Percentiles rank a stretch among this genome's conserved stretches.
Conservation (phyloP, 805 yeast species). For the Danielia oregonensis region DNA sequence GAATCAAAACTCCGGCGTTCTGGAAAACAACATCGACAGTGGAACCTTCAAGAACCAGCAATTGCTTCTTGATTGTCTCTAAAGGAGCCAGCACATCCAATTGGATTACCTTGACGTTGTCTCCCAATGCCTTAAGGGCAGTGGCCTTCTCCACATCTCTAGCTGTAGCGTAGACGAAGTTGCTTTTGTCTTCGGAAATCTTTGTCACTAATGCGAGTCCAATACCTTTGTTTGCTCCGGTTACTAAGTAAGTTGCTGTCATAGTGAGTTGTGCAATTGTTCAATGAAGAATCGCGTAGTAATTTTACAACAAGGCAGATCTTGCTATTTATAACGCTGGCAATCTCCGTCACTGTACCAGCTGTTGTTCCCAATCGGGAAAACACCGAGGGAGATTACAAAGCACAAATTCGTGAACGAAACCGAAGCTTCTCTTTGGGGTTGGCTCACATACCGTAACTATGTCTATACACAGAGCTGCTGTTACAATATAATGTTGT, state of each 20-base stretch:
- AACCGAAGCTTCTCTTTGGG: too few relatives aligned
- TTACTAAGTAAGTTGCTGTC: constrained; percentile 31
- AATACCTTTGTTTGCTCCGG: constrained; percentile 44
- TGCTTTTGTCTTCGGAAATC: constrained; percentile 17
- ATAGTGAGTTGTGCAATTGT: too few relatives aligned
- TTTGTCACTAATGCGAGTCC: constrained; percentile 31
- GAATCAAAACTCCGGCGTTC: constrained; percentile 18
- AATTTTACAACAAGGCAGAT: too few relatives aligned
- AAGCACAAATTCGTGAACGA: too few relatives aligned
- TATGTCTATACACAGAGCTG: too few relatives aligned
- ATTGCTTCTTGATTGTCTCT: not conserved
- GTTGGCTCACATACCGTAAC: too few relatives aligned
- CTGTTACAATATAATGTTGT: too few relatives aligned
- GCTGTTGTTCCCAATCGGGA: too few relatives aligned
- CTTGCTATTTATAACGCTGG: too few relatives aligned
- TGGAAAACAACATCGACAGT: constrained; percentile 21
- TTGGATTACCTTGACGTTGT: constrained; percentile 1
- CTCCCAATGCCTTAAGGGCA: not conserved
- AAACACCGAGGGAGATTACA: too few relatives aligned
- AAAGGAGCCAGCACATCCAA: not conserved
- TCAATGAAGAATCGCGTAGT: too few relatives aligned
- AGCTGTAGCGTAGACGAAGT: constrained; percentile 21
- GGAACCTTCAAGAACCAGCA: constrained; percentile 6
- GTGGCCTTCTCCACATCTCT: constrained; percentile 10
- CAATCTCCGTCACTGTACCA: too few relatives aligned